These are phyloP conservation scores for Camillea tinctor DNA, from an alignment of 2,329 filamentous ascomycete species.

Conservation along the genomic window DNA sequence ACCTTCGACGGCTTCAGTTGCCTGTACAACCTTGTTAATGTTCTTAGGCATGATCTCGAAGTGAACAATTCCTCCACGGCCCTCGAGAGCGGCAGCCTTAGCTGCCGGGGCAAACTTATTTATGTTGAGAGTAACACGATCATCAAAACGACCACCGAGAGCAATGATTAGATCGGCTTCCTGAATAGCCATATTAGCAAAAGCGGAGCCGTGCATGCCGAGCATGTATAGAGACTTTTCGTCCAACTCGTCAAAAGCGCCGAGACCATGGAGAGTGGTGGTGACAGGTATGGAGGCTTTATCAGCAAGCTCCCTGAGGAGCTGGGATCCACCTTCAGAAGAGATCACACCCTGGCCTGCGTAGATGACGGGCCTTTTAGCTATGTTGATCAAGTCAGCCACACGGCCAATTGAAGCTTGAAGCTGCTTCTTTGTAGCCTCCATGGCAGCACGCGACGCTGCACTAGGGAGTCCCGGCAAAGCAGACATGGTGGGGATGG, in stretches of 20 bases:
- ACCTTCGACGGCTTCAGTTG: constrained; percentile 91
- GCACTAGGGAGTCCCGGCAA: constrained; percentile 82
- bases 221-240: constrained; percentile 97
- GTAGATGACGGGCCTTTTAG: constrained; percentile 94
- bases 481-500: constrained; percentile 74
- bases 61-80: constrained; percentile 90
- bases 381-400: constrained; percentile 77
- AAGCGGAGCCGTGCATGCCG: constrained; percentile 96
- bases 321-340: constrained; percentile 71
- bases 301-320: constrained; percentile 83
- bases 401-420: constrained; percentile 72
- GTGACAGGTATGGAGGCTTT: constrained; percentile 92
- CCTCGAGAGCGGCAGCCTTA: constrained; percentile 78
- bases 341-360: constrained; percentile 87
- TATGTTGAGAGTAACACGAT: constrained; percentile 83
- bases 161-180: constrained; percentile 95
- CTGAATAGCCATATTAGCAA: constrained; percentile 98
- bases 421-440: constrained; percentile 70
- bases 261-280: constrained; percentile 90
- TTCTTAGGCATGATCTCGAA: constrained; percentile 99
- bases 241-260: constrained; percentile 88
- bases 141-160: constrained; percentile 90
- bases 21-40: constrained; percentile 99
- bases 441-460: constrained; percentile 77
- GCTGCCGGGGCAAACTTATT: constrained; percentile 87